Conservation (phyloP, 2,329 filamentous ascomycete species). For the Trichophyton rubrum region DNA sequence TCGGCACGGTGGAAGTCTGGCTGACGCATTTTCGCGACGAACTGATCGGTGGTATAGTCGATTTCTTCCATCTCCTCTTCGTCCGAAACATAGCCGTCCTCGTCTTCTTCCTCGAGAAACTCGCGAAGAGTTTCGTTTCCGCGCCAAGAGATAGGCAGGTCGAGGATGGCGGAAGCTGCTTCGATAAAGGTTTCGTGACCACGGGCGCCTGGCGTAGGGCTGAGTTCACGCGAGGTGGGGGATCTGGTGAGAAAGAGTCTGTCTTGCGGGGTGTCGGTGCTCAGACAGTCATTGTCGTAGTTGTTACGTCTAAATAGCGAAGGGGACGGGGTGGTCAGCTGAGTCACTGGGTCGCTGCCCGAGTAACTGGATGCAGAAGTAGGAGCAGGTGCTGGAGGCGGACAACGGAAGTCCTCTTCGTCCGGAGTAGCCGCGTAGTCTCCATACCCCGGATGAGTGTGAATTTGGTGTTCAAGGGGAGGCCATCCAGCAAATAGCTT, state of each 20-base stretch:
- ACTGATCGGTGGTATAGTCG: neutral
- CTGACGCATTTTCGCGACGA: neutral
- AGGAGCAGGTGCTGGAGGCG: neutral
- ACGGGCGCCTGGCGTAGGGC: neutral
- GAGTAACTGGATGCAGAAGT: neutral
- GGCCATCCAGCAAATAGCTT: neutral
- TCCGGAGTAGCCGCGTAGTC: neutral
- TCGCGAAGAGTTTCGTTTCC: neutral
- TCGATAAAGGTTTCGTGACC: neutral
- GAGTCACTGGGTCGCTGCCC: neutral
- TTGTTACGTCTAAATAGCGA: neutral
- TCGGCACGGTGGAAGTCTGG: neutral
- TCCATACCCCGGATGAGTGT: neutral
- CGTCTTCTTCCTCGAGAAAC: neutral
- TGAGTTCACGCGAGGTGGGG: neutral
- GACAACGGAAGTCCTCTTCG: neutral
- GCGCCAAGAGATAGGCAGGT: neutral
- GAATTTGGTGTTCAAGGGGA: neutral
- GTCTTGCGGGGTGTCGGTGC: neutral
- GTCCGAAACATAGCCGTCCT: neutral
- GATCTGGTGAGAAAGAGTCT: neutral
- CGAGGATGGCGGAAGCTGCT: constrained; percentile 1
- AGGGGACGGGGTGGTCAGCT: neutral
- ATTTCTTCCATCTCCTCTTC: neutral
- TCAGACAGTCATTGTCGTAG: neutral